Evolutionary conservation across 495 filamentous ascomycete genomes (phyloP).

Genomic region (Aspergillus campestris): DNA sequence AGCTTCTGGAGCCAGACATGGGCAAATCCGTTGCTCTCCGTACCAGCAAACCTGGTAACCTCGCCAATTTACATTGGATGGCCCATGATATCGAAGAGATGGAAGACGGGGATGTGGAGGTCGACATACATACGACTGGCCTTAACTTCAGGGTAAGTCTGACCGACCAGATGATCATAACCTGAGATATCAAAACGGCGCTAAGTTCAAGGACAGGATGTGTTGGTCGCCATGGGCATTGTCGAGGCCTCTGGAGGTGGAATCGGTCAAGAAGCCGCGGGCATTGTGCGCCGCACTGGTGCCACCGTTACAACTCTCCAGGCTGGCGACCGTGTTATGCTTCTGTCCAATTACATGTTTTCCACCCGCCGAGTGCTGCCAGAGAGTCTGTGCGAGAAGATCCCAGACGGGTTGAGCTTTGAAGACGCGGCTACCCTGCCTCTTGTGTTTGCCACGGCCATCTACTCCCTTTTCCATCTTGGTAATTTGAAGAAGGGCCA

Average conservation of each 20-base stretch:
- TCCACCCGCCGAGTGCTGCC: neutral
- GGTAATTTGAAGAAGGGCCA: slow-evolving; percentile 9
- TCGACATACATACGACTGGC: slow-evolving; percentile 18
- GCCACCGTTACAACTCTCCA: slow-evolving; percentile 19
- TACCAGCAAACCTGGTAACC: slow-evolving; percentile 7
- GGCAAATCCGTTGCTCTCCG: neutral
- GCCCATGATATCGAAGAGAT: neutral
- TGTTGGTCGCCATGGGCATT: slow-evolving; percentile 20
- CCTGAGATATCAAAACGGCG: too few relatives aligned
- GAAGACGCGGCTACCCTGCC: slow-evolving; percentile 32
- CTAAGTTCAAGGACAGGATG: too few relatives aligned
- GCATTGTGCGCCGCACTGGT: slow-evolving; percentile 30
- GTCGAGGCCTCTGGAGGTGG: too few relatives aligned
- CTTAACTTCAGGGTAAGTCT: slow-evolving; percentile 29
- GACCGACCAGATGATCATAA: too few relatives aligned
- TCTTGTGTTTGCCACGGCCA: slow-evolving; percentile 26
- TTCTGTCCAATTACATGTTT: neutral
- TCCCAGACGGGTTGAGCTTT: slow-evolving; percentile 16
- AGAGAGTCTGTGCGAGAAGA: slow-evolving; percentile 7
- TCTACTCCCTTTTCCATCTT: slow-evolving; percentile 27
- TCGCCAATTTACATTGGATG: slow-evolving; percentile 12
- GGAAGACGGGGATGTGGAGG: slow-evolving; percentile 9
- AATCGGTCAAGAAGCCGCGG: too few relatives aligned
- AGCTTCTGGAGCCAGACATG: too few relatives aligned
- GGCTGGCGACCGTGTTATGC: slow-evolving; percentile 27